A percentile compares a stretch with the other conserved stretches of the same genome.
Evolutionary conservation across 106 monocot genomes (phyloP).

Genomic region (Dactylorhiza incarnata): DNA sequence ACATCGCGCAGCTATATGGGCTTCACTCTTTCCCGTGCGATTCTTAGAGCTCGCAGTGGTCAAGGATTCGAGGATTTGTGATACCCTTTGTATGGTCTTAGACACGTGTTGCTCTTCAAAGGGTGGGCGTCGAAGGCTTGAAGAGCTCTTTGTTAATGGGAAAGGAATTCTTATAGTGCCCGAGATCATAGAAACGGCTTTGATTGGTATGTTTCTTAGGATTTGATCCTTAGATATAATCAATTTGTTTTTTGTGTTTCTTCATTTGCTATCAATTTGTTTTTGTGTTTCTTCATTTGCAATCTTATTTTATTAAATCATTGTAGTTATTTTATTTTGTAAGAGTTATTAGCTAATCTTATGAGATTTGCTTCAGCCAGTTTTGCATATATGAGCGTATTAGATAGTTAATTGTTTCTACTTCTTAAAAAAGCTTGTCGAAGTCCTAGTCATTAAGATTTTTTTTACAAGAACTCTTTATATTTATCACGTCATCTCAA

Average conservation of each 20-base stretch:
- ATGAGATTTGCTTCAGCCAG: not conserved
- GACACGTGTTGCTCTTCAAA: conserved; percentile 46
- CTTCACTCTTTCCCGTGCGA: conserved; percentile 27
- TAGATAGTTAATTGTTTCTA: too few relatives aligned
- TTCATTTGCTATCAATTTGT: not conserved
- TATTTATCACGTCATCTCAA: too few relatives aligned
- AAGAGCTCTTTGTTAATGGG: conserved; percentile 28
- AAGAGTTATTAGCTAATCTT: too few relatives aligned
- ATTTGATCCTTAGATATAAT: not conserved
- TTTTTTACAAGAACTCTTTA: too few relatives aligned
- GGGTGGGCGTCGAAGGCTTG: conserved; percentile 32
- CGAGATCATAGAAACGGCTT: conserved; percentile 42
- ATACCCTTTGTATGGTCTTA: conserved; percentile 59
- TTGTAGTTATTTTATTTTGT: too few relatives aligned
- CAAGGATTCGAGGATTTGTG: conserved; percentile 24
- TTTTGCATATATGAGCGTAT: not conserved
- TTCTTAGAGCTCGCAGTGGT: conserved; percentile 36
- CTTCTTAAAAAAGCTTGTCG: not conserved
- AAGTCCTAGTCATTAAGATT: not conserved
- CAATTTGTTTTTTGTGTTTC: not conserved
- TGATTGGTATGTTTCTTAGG: conserved; percentile 14
- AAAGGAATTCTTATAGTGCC: conserved; percentile 33
- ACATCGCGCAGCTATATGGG: conserved; percentile 48
- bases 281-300: not conserved
- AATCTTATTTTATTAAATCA: too few relatives aligned